These are phyloP conservation scores for Ligustrum vulgare DNA, from an alignment of 257 asterid genomes.

Conservation along the genomic window DNA sequence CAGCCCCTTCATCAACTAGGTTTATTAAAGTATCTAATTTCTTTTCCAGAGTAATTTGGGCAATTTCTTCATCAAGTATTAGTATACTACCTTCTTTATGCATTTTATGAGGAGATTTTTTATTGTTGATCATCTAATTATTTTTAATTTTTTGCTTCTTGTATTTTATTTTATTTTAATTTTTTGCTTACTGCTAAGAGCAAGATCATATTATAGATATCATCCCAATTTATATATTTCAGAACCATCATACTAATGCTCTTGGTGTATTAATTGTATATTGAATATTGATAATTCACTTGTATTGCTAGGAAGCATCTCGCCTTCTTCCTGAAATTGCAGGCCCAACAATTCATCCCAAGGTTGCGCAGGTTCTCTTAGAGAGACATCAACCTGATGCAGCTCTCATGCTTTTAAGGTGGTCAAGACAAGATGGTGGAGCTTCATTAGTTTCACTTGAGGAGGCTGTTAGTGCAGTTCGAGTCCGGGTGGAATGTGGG, in stretches of 20 bases:
- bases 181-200: neutral
- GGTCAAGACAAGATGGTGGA: conserved; percentile 84
- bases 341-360: conserved; percentile 74
- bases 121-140: neutral
- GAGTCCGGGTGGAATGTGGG: conserved; percentile 88
- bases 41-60: neutral
- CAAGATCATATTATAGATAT: neutral
- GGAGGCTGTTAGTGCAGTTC: conserved; percentile 85
- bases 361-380: conserved; percentile 67
- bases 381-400: conserved; percentile 95
- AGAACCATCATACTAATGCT: no score
- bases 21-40: neutral
- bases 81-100: neutral
- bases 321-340: conserved; percentile 92
- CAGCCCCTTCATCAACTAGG: neutral
- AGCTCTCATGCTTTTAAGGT: conserved; percentile 87
- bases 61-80: conserved; percentile 9
- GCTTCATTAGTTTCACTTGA: conserved; percentile 57
- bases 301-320: conserved; percentile 65
- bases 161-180: no score
- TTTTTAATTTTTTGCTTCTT: neutral
- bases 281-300: conserved; percentile 30
- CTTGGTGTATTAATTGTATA: conserved; percentile 17
- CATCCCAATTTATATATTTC: conserved; percentile 1
- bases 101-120: neutral